Base-by-base conservation (phyloP, 2,329 filamentous ascomycete species). In the Botryotinia narcissicola region DNA sequence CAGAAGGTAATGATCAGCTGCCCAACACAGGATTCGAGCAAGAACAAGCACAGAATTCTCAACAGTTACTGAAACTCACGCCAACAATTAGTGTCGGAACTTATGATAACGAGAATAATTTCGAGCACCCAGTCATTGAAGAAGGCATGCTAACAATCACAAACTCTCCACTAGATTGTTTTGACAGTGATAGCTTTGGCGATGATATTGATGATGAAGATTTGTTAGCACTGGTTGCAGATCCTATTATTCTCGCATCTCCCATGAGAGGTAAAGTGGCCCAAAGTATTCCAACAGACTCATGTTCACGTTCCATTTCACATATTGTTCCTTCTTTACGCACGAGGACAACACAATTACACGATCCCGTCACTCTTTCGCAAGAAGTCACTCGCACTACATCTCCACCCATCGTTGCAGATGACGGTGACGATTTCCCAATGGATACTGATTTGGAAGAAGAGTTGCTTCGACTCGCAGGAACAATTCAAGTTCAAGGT, bases 131-230 rank as follows among this genome's bases (percentile, higher is more conserved):
- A 57, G 71, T 73, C 59, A 18, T 74, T 46, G 73, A 73, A 44
- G 74, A 73, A n/a, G 20, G 51, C 14, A 8, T 20, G 12, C 35
- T 20, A 37, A 22, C 3, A 37, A 22, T 12, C 4, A 51, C 16
- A 25, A 61, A 62, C 22, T 37, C 42, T 37, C 59, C 22, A 44
- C 69, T 9, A 29, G 70, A 70, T 48, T 73, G 6, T 12, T 32
- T 25, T 48, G 62, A 35, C 16, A 62, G 59, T n/a, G 68, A 77
- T 44, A 75, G 79, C 9, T 79, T 79, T 66, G 74, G 75, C 59
- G 76, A 78, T 61, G 79, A 74, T 7, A 62, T 80, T 32, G 70
- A 77, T 70, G 79, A 80, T 63, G 67, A 73, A 35, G 78, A 81
- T 74, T 44, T 80, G 40, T 73, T 79, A 69, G 73, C 62, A 29